Conservation (phyloP, 2,329 filamentous ascomycete species). For the Pezicula radicicola region DNA sequence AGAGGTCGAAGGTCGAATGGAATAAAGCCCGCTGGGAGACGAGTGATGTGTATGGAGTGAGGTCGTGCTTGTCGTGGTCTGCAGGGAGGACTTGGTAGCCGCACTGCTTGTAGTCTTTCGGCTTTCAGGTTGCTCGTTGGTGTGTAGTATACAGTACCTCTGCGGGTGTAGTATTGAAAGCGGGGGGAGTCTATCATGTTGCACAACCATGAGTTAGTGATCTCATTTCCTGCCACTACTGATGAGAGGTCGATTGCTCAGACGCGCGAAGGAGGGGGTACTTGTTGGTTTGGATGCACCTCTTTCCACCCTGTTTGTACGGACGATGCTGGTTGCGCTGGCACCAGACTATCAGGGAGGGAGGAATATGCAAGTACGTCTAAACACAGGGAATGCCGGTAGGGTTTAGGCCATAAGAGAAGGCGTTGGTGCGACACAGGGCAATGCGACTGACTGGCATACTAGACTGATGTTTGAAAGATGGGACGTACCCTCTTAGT, state of each 20-base stretch:
- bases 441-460: conserved; percentile 7
- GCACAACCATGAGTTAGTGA: conserved; percentile 15
- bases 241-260: conserved; percentile 1
- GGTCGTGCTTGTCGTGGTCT: conserved; percentile 48
- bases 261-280: background rate
- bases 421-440: conserved; percentile 1
- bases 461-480: background rate
- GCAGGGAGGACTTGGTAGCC: conserved; percentile 40
- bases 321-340: conserved; percentile 6
- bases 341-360: conserved; percentile 7
- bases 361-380: conserved; percentile 10
- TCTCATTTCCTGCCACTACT: conserved; percentile 2
- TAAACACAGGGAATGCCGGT: conserved; percentile 13
- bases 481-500: conserved; percentile 9
- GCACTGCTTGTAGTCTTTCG: conserved; percentile 10
- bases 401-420: conserved; percentile 9
- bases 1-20: conserved; percentile 30
- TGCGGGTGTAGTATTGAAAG: conserved; percentile 19
- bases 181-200: conserved; percentile 24
- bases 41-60: conserved; percentile 52
- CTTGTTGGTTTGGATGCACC: conserved; percentile 1
- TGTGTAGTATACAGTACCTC: conserved; percentile 25
- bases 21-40: conserved; percentile 41
- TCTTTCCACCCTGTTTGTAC: conserved; percentile 5
- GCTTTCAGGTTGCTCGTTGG: conserved; percentile 11